A percentile compares a stretch with the other conserved stretches of the same genome.
These are phyloP conservation scores for Herpetospermum pedunculosum DNA, from an alignment of 306 rosid species.

Conservation along the genomic window DNA sequence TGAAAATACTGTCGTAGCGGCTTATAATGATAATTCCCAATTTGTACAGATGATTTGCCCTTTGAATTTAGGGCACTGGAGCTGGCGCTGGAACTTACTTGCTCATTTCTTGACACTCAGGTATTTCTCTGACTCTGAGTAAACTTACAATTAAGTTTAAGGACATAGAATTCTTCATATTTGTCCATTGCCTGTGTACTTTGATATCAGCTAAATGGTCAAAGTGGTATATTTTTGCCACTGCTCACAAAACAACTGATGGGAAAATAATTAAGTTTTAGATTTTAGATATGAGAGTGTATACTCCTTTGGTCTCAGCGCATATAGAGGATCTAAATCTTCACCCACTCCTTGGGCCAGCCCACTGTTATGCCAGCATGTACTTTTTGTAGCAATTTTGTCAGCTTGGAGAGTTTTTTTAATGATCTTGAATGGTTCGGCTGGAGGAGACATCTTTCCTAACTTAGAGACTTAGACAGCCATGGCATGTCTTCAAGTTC, in stretches of 20 bases:
- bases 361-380: neutral
- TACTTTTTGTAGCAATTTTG: neutral
- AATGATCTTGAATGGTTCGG: neutral
- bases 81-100: conserved; percentile 81
- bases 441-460: neutral
- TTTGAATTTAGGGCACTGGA: conserved; percentile 89
- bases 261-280: neutral
- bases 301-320: neutral
- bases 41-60: conserved; percentile 79
- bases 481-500: neutral
- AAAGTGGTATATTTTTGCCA: neutral
- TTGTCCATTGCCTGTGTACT: neutral
- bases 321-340: neutral
- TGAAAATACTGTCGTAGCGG: neutral
- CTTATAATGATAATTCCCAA: neutral
- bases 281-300: neutral
- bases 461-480: neutral
- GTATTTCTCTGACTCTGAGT: conserved; percentile 28
- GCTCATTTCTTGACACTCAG: conserved; percentile 88
- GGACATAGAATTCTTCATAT: neutral
- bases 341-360: neutral
- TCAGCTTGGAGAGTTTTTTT: neutral
- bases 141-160: neutral
- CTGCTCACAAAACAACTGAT: neutral
- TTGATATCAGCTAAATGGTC: neutral